Conservation (phyloP, 805 yeast species). For the Brettanomyces custersianus region DNA sequence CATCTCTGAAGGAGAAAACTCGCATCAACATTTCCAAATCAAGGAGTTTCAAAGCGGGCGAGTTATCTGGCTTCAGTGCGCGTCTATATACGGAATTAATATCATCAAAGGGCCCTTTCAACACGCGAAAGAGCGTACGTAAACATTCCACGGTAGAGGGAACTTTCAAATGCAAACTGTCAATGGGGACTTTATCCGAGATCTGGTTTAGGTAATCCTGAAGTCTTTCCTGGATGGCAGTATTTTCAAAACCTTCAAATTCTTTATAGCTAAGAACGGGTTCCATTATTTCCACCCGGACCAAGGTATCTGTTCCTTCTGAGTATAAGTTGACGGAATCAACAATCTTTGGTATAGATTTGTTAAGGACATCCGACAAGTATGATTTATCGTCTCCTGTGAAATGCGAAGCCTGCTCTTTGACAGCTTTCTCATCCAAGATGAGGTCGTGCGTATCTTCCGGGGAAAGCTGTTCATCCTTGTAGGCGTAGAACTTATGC, state of each 20-base stretch:
- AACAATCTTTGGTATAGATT: constrained; percentile 23
- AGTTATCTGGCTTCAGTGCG: constrained; percentile 44
- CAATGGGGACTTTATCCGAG: constrained; percentile 1
- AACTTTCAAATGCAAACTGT: constrained; percentile 8
- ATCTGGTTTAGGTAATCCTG: constrained; percentile 23
- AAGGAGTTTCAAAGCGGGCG: constrained; percentile 33
- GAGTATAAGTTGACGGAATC: constrained; percentile 43
- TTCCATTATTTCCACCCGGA: constrained; percentile 44
- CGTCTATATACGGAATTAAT: constrained; percentile 36
- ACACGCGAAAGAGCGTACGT: constrained; percentile 49
- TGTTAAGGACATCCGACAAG: constrained; percentile 9
- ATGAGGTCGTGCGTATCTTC: constrained; percentile 19
- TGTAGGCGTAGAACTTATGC: constrained; percentile 20
- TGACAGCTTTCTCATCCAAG: constrained; percentile 5
- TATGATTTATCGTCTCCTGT: constrained; percentile 6
- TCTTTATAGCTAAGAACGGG: constrained; percentile 44
- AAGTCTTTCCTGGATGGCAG: constrained; percentile 44
- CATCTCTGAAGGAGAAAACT: constrained; percentile 37
- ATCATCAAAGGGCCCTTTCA: constrained; percentile 55
- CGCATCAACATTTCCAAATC: constrained; percentile 43
- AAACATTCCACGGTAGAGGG: constrained; percentile 57
- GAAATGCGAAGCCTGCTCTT: not conserved
- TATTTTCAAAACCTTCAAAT: constrained; percentile 36
- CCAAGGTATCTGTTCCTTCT: constrained; percentile 32
- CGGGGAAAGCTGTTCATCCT: constrained; percentile 17